Evolutionary conservation across 495 filamentous ascomycete species (phyloP), one percentile per base, ranked within the genome.

Genomic region (Aspergillus egyptiacus): DNA sequence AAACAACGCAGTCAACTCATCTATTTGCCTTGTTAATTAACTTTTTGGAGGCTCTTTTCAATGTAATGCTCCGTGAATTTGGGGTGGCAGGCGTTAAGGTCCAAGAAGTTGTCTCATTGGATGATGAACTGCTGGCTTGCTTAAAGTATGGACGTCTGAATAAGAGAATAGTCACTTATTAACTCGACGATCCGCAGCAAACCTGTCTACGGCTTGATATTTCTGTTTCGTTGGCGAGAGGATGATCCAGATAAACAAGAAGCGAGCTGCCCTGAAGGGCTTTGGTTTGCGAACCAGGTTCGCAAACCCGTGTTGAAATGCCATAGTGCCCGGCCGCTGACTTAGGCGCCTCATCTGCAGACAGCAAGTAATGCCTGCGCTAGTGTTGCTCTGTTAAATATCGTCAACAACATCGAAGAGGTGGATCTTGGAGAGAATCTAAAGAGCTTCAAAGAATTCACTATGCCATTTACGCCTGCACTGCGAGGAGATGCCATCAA

Each of bases 231-330:
- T 50, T 88, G 82, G 66, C 69, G 78, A 34, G 72, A 80, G 49
- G 77, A 84, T 51, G 77, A 84, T 51, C 59, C 68, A 6, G 66
- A 76, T 1, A 75, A 78, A 45, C 71, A 82, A 52, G 76, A 79
- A 55, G 62, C 70, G 9, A 74, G 59, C 32, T 86, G 83, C 50
- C 84, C 86, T 0, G 70, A 82, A 14, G 72, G 82, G 5, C 65
- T 96, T 23, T 98, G 93, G 93, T 96, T 96, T 67, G 89, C 89
- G 11, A 96, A 96, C 57, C 93, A 97, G 70, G 86, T 87, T 55
- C 36, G 69, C 50, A 19, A 6, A 9, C 36, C 10, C 25, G 10
- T 36, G 34, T 6, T 20, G 13, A 9, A 40, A 18, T 37, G 6
- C 24, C 27, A 18, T 20, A 17, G 24, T 8, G 19, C 19, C 5